phyloP scores from a whole-genome alignment of 129 eudicot genomes.

The Pseudognaphalium luteoalbum region DNA sequence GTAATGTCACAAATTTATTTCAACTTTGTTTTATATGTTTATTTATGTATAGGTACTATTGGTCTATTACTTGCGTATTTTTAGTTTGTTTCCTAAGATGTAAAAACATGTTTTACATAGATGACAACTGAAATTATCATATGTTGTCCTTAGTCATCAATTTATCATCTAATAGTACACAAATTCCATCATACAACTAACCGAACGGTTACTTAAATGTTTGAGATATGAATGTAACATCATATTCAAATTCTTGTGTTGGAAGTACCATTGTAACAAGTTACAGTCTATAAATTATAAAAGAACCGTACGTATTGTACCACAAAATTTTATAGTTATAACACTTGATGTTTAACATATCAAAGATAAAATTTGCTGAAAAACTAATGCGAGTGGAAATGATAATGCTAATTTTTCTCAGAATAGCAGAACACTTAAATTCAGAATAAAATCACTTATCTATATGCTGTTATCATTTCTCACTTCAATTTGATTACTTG shows the following conservation, averaged over 20 bases:
- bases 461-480: too few relatives aligned
- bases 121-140: background rate
- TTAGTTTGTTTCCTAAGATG: slow-evolving; percentile 5
- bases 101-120: slow-evolving; percentile 3
- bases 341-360: background rate
- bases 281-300: too few relatives aligned
- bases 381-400: too few relatives aligned
- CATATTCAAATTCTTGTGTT: background rate
- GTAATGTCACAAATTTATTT: background rate
- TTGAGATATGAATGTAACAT: background rate
- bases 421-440: too few relatives aligned
- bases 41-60: background rate
- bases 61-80: background rate
- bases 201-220: background rate
- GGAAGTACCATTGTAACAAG: background rate
- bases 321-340: background rate
- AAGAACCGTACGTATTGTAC: background rate
- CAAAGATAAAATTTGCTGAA: too few relatives aligned
- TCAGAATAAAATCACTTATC: too few relatives aligned
- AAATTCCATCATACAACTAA: background rate
- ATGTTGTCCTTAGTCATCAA: background rate
- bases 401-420: too few relatives aligned
- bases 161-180: background rate
- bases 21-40: background rate
- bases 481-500: too few relatives aligned